Evolutionary conservation across 2,329 filamentous ascomycete species (phyloP).

Genomic region (Septoria petroselini): DNA sequence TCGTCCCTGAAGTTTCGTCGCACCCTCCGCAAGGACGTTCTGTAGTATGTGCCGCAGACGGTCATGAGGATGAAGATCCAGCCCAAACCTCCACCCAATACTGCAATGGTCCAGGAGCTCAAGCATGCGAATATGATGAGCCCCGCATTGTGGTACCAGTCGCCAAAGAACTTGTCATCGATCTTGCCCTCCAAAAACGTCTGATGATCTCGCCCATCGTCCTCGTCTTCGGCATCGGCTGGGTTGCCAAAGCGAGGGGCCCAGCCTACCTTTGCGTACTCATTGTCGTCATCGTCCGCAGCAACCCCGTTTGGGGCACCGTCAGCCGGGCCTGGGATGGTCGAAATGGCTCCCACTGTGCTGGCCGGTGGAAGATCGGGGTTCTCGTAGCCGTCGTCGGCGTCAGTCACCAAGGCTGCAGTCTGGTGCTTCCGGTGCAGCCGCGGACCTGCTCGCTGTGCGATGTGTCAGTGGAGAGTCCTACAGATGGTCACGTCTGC

Average conservation of each 20-base stretch:
- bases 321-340: slow-evolving; percentile 50
- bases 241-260: slow-evolving; percentile 77
- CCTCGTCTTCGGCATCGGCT: slow-evolving; percentile 52
- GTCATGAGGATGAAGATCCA: slow-evolving; percentile 96
- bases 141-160: slow-evolving; percentile 98
- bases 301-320: slow-evolving; percentile 48
- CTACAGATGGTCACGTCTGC: too few relatives aligned
- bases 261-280: slow-evolving; percentile 69
- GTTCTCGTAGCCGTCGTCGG: slow-evolving; percentile 65
- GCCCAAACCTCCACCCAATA: slow-evolving; percentile 83
- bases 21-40: slow-evolving; percentile 88
- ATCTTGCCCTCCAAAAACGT: slow-evolving; percentile 81
- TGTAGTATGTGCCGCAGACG: slow-evolving; percentile 88
- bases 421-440: slow-evolving; percentile 56
- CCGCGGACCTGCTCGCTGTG: slow-evolving; percentile 29
- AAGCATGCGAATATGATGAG: slow-evolving; percentile 91
- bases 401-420: slow-evolving; percentile 72
- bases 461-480: slow-evolving; percentile 25
- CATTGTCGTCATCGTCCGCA: slow-evolving; percentile 48
- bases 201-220: slow-evolving; percentile 76
- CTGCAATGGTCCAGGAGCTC: slow-evolving; percentile 81
- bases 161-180: slow-evolving; percentile 87
- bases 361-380: slow-evolving; percentile 76
- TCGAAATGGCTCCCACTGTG: slow-evolving; percentile 63
- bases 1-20: slow-evolving; percentile 96